Base-by-base conservation (phyloP, 73 alveolate genomes). In the Stentor coeruleus region DNA sequence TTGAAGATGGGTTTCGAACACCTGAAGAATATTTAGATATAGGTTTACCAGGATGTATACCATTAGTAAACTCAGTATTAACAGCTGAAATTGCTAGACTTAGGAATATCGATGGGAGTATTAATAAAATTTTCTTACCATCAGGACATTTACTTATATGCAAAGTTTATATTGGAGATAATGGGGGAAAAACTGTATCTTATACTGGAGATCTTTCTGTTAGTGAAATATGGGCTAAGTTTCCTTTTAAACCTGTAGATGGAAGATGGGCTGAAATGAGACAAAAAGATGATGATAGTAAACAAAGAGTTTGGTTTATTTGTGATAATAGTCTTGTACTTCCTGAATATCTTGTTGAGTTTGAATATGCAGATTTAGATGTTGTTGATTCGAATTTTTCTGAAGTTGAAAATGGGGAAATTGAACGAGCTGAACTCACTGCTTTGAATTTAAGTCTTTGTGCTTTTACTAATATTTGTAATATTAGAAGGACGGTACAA, bases 261-360 rank as follows among this genome's bases (percentile, higher is more conserved):
- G n/a, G n/a, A n/a, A 66, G 59, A 35, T 89, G 86, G 42, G 92
- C 75, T 58, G 72, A 89, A 72, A 82, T 91, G 0, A 86, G 89
- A 3, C 89, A 58, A 81, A 91, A 88, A 74, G 96, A 90, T 39
- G 81, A 81, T 35, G 95, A 91, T 49, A 84, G 82, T 28, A 91
- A 87, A 82, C 91, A 93, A 74, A 89, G 90, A 59, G 38, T 91
- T 77, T 93, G 98, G 96, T 91, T 90, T 83, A 92, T 93, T 31
- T 58, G 90, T 3, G 98, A 93, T 73, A 92, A 91, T 59, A 87
- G 89, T 77, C 90, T 93, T 38, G 89, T 93, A 20, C 83, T 93
- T 26, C 98, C 98, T 28, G 98, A 93, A 77, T 93, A 93, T 81
- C 84, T 91, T 38, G 98, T 92, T 55, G 98, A 93, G 58, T 91